Evolutionary conservation across 331 rosid species (phyloP), one percentile per base, ranked within the genome.

Genomic region (Phaseolus coccineus): DNA sequence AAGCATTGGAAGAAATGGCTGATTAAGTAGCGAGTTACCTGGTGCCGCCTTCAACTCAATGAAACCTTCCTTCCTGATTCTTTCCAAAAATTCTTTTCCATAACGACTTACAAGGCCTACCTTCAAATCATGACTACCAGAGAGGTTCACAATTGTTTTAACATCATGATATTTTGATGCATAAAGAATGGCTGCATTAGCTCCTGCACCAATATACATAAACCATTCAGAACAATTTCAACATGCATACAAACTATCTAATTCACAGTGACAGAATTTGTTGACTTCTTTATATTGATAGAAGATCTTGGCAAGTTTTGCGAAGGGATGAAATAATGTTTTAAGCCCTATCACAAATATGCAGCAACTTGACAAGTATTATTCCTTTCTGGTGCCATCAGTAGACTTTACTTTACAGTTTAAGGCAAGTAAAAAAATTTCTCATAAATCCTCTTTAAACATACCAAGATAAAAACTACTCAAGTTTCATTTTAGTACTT

Each of bases 11-110:
- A 50, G 15, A 16, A 25, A 15, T 22, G 58, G 63, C 15, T 69
- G 28, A 82, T 73, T 46, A n/a, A 77, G 30, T 71, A 66, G n/a
- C 14, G 2, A 53, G 25, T 80, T 61, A 65, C 71, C 50, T 37
- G 71, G 40, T 28, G 4, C 71, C 37, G 50, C 50, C 71, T 65
- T n/a, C 27, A 65, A 8, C 50, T 65, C 71, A 65, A 65, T n/a
- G 30, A 65, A 37, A 37, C 71, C 50, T 37, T 37, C 71, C 30
- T 65, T 65, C 71, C 30, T 19, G 8, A 65, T 3, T 65, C 71
- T 65, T 37, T 65, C 71, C 50, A 37, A 0, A 37, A 65, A 37
- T 16, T 65, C 71, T 37, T 65, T 37, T 65, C 71, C 71, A 8
- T 37, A n/a, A n/a, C 71, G 16, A 65, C 0, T 37, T 19, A n/a